Evolutionary conservation across 2,329 filamentous ascomycete species (phyloP), one percentile per base, ranked within the genome.

Genomic region (Pseudocercospora fijiensis): DNA sequence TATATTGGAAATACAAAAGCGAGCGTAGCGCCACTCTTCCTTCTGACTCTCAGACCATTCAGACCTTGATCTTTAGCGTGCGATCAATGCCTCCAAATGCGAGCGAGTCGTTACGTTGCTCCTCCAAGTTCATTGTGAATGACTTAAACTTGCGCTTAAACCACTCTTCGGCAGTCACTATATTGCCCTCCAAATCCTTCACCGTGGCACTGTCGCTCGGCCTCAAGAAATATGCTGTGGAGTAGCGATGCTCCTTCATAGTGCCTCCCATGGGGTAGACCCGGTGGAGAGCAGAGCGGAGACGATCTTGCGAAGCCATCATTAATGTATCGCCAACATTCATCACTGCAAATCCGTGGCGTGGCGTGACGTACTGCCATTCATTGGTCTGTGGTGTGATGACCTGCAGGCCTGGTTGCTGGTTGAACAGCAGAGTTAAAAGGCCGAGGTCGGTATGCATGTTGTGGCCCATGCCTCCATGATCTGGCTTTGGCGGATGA

Each of bases 401-500:
- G 24, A 75, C 61, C 57, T 78, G 75, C 0, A 77, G 68, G 8
- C 76, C 75, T 68, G 70, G 74, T 53, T 73, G 71, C 8, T 69
- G 20, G 18, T 65, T 65, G 58, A 74, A 71, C 43, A 86, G 79
- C 52, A 85, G 74, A 7, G 84, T 85, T 37, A 85, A 76, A 20
- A 81, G 81, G 71, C 82, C 81, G 73, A 85, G 81, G 76, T 86
- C 83, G 22, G 83, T 85, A 76, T 85, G 83, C 75, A 84, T 80
- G 75, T 84, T 82, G 30, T 57, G 55, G 9, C 82, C 82, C 68
- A 84, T 78, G 70, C 79, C 78, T 67, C 78, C 75, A 66, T 78
- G 75, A 57, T 70, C 74, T 13, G 76, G 68, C n/a, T 76, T 76
- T 22, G 81, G 81, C 64, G 82, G 77, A 75, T 84, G 84, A 77